phyloP scores from a whole-genome alignment of 2,329 filamentous ascomycete species.

The Colletotrichum coccodes region DNA sequence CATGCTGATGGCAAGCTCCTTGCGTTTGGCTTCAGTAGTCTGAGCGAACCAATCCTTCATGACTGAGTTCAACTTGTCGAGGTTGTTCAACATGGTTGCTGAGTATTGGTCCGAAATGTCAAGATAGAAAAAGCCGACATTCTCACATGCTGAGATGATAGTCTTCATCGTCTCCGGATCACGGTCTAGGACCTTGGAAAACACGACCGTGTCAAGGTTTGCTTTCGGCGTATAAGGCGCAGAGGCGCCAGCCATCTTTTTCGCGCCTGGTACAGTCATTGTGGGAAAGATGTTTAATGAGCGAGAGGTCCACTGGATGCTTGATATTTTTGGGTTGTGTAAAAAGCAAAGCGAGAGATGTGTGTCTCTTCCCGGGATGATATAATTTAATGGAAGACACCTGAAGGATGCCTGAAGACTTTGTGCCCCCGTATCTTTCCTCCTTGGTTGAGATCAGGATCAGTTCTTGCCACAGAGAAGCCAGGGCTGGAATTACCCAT shows the following conservation, averaged over 20 bases:
- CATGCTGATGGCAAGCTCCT: background rate
- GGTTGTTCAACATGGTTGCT: background rate
- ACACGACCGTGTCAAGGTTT: background rate
- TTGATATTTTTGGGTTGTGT: background rate
- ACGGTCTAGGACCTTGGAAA: background rate
- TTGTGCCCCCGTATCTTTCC: background rate
- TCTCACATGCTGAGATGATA: background rate
- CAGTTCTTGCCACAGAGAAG: no score
- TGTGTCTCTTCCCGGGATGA: background rate
- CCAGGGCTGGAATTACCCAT: no score
- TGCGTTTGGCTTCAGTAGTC: background rate
- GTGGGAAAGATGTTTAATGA: background rate
- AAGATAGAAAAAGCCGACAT: background rate
- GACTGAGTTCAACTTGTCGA: background rate
- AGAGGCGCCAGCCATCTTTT: background rate
- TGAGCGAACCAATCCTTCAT: background rate
- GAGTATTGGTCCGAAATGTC: background rate
- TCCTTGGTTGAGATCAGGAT: no score
- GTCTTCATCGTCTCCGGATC: background rate
- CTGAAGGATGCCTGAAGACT: accelerated
- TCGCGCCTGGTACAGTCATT: background rate
- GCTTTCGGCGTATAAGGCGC: background rate
- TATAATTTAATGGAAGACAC: background rate
- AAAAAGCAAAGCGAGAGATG: background rate
- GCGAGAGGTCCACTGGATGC: no score